Base-by-base conservation (phyloP, 345 rosid species). In the Odontarrhena argentea region DNA sequence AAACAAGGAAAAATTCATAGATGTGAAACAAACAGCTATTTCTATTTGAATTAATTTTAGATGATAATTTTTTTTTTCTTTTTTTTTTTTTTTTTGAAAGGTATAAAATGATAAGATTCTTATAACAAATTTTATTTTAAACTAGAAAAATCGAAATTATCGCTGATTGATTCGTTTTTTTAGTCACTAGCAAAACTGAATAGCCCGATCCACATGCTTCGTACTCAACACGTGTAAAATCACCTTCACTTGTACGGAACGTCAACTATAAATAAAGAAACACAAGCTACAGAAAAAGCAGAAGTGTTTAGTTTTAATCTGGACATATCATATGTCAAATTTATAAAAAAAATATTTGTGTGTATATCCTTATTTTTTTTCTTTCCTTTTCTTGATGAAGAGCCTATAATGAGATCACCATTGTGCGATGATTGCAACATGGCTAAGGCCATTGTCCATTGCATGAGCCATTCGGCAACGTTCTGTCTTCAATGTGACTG, bases 191-290 rank as follows among this genome's bases (percentile, higher is more conserved):
- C 32, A 28, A 32, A 38, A 58, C 73, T 42, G 73, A 68, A 40
- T 61, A 57, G 28, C 10, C 73, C 71, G 73, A 68, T 48, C 9
- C 14, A n/a, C 22, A 38, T 68, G 72, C 41, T 5, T 35, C 55
- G 10, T 12, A 43, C 7, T 58, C 38, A 22, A 50, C 66, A 69
- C 66, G 59, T 50, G 58, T 44, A 13, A 30, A 46, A 35, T 55
- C 8, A 55, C 8, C 26, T 44, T 34, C 41, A 40, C 32, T 28
- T 18, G 13, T 28, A n/a, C 10, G 38, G 37, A 8, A 61, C 14
- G 8, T 62, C 34, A 10, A 18, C 67, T 47, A 67, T 67, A 67
- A 15, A 60, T 26, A 38, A 15, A 18, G 59, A n/a, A 41, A n/a
- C 60, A 9, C 44, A 49, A 8, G 28, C 67, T 50, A 4, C 7